Base-by-base conservation (phyloP, 2,329 filamentous ascomycete species). In the Fusarium praegraminearum region DNA sequence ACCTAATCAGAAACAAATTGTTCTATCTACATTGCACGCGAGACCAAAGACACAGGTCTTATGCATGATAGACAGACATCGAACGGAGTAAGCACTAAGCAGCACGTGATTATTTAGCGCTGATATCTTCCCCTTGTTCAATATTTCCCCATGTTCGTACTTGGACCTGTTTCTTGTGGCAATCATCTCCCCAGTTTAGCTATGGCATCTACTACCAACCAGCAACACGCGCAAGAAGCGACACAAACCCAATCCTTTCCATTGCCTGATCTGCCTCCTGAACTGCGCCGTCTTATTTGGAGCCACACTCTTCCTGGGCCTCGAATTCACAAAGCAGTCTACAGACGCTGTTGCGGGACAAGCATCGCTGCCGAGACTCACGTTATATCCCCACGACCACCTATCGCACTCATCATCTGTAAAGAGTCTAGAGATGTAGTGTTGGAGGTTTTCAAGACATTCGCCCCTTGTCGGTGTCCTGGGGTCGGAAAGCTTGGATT, bases 21-120 rank as follows among this genome's bases (percentile, higher is more conserved):
- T 30, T 30, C 10, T 30, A 0, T 12, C 0, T 30, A 8, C 0
- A 35, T 15, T 35, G 13, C 16, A 35, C 28, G 11, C 16, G 33
- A 35, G 28, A 30, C 28, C 11, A 30, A 30, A 30, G 11, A 30
- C 28, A 30, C 28, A 30, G 4, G 11, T 11, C 9, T 22, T 22
- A 22, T 22, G 20, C 0, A 1, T 30, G 11, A 12, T 12, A 2
- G 11, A 30, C 11, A 12, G 4, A 30, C 11, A 30, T 30, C 0
- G 11, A 30, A 36, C 0, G 11, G 12, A 36, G 16, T 36, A 18
- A 36, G 35, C 35, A 36, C 35, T 36, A 36, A 36, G 9, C 0
- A 36, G 16, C 35, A 36, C 35, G 35, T 36, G 35, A 36, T n/a
- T 16, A 3, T 6, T 10, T 9, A 18, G 0, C 35, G 2, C 16